Conservation (phyloP, 106 monocot species). For the Platanthera zijinensis region DNA sequence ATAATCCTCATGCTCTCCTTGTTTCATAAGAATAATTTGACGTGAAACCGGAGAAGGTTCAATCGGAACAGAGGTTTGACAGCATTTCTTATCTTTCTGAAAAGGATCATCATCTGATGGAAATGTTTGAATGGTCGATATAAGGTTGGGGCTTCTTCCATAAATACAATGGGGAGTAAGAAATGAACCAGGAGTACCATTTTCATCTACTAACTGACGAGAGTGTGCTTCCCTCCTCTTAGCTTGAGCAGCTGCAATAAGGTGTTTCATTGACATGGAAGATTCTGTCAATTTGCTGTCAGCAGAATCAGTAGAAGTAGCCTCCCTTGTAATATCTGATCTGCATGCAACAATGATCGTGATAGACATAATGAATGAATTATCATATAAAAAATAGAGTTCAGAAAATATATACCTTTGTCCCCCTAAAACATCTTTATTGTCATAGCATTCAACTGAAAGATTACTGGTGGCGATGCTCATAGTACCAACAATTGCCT, state of each 20-base stretch:
- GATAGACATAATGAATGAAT: background rate
- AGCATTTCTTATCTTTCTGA: conserved; percentile 25
- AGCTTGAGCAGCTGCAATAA: conserved; percentile 86
- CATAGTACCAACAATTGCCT: conserved; percentile 9
- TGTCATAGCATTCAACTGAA: conserved; percentile 32
- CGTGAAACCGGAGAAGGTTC: conserved; percentile 23
- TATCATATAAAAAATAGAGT: background rate
- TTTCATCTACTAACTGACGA: conserved; percentile 17
- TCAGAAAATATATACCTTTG: conserved; percentile 28
- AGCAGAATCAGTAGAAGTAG: conserved; percentile 8
- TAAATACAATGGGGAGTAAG: conserved; percentile 17
- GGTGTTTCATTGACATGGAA: conserved; percentile 53
- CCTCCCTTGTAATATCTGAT: conserved; percentile 13
- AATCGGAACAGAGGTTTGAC: conserved; percentile 14
- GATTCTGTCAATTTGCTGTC: conserved; percentile 36
- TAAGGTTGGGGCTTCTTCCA: conserved; percentile 40
- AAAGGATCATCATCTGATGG: conserved; percentile 11
- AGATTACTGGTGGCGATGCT: conserved; percentile 40
- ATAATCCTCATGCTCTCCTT: conserved; percentile 26
- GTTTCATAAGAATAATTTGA: conserved; percentile 11
- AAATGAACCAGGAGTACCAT: conserved; percentile 21
- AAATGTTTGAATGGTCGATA: conserved; percentile 17
- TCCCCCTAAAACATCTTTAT: conserved; percentile 20
- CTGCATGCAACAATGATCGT: conserved; percentile 20
- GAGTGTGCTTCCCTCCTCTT: conserved; percentile 53